These are phyloP conservation scores for Cyanidioschyzon merolae DNA, from an alignment of 23 red algal genomes.

Conservation along the genomic window DNA sequence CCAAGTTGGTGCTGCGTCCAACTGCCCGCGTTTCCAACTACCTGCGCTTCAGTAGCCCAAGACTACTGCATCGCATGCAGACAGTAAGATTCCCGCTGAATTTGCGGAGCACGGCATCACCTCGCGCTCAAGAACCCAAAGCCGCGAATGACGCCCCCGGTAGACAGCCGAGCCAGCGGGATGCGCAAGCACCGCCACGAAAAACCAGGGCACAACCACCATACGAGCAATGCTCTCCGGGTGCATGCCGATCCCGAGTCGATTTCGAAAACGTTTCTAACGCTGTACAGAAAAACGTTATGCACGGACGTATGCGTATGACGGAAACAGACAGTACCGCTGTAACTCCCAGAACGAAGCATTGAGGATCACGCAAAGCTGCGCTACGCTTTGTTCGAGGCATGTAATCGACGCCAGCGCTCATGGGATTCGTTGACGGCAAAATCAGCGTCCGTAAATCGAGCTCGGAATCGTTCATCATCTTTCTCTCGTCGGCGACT, in stretches of 20 bases:
- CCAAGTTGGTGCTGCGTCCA: too few species aligned
- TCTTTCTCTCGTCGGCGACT: slow-evolving; percentile 8
- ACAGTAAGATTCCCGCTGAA: too few species aligned
- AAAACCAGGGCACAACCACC: neutral
- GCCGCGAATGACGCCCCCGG: too few species aligned
- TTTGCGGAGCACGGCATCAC: too few species aligned
- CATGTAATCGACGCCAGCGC: slow-evolving; percentile 59
- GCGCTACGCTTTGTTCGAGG: slow-evolving; percentile 1
- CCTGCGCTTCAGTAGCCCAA: too few species aligned
- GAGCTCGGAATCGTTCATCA: slow-evolving; percentile 70
- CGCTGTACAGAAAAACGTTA: too few species aligned
- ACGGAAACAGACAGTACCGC: neutral
- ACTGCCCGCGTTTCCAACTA: too few species aligned
- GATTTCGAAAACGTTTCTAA: too few species aligned
- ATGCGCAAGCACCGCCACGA: too few species aligned
- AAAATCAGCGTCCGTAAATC: slow-evolving; percentile 63
- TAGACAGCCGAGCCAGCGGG: too few species aligned
- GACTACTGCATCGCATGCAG: too few species aligned
- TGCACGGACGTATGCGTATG: neutral
- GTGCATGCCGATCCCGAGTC: neutral
- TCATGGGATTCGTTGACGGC: slow-evolving; percentile 56
- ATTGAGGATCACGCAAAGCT: neutral
- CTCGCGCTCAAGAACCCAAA: too few species aligned
- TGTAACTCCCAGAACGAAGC: neutral
- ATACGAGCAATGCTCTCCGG: neutral